Percentiles rank a stretch among this genome's conserved stretches.
These are phyloP conservation scores for Arxiozyma telluris DNA, from an alignment of 1,139 yeast genomes.

Conservation along the genomic window DNA sequence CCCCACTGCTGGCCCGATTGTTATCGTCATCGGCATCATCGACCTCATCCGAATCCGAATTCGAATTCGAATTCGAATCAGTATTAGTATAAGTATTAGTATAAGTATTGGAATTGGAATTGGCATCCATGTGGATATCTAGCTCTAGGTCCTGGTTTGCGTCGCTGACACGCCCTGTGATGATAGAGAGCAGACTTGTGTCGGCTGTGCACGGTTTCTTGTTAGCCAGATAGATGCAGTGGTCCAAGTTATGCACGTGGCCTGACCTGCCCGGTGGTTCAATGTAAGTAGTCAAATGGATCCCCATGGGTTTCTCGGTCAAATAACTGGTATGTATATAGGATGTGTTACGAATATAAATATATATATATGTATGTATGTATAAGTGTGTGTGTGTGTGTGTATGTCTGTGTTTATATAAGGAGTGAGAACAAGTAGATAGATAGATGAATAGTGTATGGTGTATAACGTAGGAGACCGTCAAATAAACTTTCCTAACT, in stretches of 20 bases:
- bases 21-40: too few relatives aligned
- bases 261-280: conserved; percentile 1
- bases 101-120: too few relatives aligned
- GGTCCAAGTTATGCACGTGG: background rate
- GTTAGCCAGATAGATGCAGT: background rate
- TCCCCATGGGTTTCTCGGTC: background rate
- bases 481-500: too few relatives aligned
- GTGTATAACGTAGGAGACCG: too few relatives aligned
- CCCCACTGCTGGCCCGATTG: background rate
- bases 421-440: background rate
- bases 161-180: background rate
- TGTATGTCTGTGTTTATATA: too few relatives aligned
- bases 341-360: background rate
- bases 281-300: conserved; percentile 3
- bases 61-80: too few relatives aligned
- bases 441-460: too few relatives aligned
- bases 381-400: too few relatives aligned
- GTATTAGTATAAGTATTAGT: background rate
- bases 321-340: background rate
- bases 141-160: background rate
- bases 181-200: background rate
- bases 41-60: too few relatives aligned
- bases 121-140: background rate
- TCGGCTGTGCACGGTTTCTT: background rate
- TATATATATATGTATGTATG: background rate